These are phyloP conservation scores for Alternaria panax DNA, from an alignment of 2,329 filamentous ascomycete species.

Conservation along the genomic window DNA sequence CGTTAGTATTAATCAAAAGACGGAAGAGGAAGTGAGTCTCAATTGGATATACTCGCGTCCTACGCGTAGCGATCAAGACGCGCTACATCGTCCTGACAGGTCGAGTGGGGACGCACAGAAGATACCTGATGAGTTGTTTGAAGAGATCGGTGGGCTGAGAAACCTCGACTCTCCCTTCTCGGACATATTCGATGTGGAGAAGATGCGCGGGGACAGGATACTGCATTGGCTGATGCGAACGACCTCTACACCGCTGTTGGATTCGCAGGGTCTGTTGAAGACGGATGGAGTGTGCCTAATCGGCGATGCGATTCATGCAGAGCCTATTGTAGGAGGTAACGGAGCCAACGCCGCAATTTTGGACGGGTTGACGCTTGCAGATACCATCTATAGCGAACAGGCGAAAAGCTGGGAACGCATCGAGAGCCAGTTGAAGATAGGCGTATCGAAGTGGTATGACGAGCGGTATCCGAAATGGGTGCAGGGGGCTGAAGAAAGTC, in stretches of 20 bases:
- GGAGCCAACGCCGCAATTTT: constrained; percentile 52
- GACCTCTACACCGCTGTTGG: constrained; percentile 20
- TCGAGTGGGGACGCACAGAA: constrained; percentile 39
- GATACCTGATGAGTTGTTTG: constrained; percentile 48
- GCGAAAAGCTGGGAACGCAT: not conserved
- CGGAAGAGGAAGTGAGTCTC: constrained; percentile 38
- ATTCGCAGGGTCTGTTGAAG: constrained; percentile 27
- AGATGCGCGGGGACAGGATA: constrained; percentile 44
- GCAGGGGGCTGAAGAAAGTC: not conserved
- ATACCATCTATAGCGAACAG: not conserved
- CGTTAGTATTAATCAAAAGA: constrained; percentile 41
- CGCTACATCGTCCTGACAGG: constrained; percentile 46
- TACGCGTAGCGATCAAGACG: constrained; percentile 34
- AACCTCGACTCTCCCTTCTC: constrained; percentile 41
- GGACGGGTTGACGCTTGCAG: constrained; percentile 46
- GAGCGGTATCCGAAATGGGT: not conserved
- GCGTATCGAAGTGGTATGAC: not conserved
- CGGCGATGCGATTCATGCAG: constrained; percentile 52
- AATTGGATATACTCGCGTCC: constrained; percentile 53
- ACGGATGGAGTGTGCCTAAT: constrained; percentile 22
- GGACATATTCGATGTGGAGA: constrained; percentile 42
- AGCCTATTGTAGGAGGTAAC: constrained; percentile 52
- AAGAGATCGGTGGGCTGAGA: constrained; percentile 39
- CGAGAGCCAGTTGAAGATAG: not conserved
- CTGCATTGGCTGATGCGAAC: constrained; percentile 55